These are phyloP conservation scores for Alternaria novae-zelandiae DNA, from an alignment of 2,329 filamentous ascomycete genomes.

Conservation along the genomic window DNA sequence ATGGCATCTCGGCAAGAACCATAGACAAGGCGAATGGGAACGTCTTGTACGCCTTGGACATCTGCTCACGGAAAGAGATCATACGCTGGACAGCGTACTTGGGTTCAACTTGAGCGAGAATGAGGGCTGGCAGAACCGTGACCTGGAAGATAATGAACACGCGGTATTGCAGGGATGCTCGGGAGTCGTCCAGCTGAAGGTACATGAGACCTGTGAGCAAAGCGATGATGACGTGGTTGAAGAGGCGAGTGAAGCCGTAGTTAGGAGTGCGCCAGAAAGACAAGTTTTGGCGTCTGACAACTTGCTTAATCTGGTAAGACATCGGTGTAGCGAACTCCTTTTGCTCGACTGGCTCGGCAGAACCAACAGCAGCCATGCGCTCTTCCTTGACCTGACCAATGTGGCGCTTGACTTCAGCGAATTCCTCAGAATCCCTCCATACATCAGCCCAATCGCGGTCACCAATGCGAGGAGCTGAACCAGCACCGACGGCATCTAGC, in stretches of 20 bases:
- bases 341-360: slow-evolving; percentile 58
- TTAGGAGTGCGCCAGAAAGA: slow-evolving; percentile 86
- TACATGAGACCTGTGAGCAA: slow-evolving; percentile 81
- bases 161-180: slow-evolving; percentile 79
- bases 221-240: slow-evolving; percentile 81
- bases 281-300: slow-evolving; percentile 74
- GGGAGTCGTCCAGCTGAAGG: slow-evolving; percentile 76
- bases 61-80: slow-evolving; percentile 85
- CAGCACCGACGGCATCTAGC: slow-evolving; percentile 83
- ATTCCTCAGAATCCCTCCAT: slow-evolving; percentile 76
- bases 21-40: slow-evolving; percentile 79
- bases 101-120: slow-evolving; percentile 82
- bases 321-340: slow-evolving; percentile 84
- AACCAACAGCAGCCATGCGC: slow-evolving; percentile 58
- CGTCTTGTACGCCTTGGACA: slow-evolving; percentile 84
- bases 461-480: slow-evolving; percentile 73
- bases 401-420: slow-evolving; percentile 68
- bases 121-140: slow-evolving; percentile 81
- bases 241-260: slow-evolving; percentile 86
- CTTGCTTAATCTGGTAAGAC: slow-evolving; percentile 77
- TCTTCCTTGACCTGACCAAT: slow-evolving; percentile 71
- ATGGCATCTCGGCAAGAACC: slow-evolving; percentile 84
- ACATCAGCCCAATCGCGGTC: slow-evolving; percentile 80
- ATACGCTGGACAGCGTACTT: slow-evolving; percentile 82
- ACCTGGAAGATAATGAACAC: slow-evolving; percentile 92